Conservation (phyloP, 306 rosid genomes). For the Dalbergia cochinchinensis region DNA sequence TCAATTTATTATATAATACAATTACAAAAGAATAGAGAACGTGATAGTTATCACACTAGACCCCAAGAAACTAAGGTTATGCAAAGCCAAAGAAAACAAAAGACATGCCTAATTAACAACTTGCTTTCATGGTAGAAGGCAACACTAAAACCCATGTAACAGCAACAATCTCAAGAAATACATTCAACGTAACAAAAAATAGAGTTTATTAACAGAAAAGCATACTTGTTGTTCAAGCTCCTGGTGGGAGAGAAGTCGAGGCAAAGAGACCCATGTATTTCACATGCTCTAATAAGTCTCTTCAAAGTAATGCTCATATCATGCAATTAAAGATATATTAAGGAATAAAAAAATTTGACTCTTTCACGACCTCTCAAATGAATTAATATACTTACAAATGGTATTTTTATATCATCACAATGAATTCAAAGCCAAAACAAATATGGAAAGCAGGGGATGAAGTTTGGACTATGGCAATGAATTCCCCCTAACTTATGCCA, state of each 20-base stretch:
- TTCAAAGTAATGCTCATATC: too few species aligned
- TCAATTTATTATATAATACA: not conserved
- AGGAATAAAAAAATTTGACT: too few species aligned
- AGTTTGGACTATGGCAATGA: too few species aligned
- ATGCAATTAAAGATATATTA: too few species aligned
- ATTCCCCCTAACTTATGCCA: too few species aligned
- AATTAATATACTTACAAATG: too few species aligned
- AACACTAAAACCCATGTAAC: not conserved
- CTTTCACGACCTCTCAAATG: too few species aligned
- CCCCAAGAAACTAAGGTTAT: not conserved
- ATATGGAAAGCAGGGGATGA: too few species aligned
- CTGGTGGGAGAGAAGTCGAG: conserved; percentile 93
- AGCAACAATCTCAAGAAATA: not conserved
- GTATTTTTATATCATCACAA: too few species aligned
- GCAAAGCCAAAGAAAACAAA: conserved; percentile 17
- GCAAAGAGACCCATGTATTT: conserved; percentile 70
- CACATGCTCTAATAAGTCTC: too few species aligned
- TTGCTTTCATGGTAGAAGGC: not conserved
- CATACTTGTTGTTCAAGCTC: conserved; percentile 97
- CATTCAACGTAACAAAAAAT: conserved; percentile 13
- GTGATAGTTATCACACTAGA: not conserved
- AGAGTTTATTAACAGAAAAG: not conserved
- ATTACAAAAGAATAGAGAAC: not conserved
- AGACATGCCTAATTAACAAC: not conserved
- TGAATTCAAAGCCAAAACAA: too few species aligned